phyloP scores from a whole-genome alignment of 345 rosid genomes.

The Arabis hirsuta region DNA sequence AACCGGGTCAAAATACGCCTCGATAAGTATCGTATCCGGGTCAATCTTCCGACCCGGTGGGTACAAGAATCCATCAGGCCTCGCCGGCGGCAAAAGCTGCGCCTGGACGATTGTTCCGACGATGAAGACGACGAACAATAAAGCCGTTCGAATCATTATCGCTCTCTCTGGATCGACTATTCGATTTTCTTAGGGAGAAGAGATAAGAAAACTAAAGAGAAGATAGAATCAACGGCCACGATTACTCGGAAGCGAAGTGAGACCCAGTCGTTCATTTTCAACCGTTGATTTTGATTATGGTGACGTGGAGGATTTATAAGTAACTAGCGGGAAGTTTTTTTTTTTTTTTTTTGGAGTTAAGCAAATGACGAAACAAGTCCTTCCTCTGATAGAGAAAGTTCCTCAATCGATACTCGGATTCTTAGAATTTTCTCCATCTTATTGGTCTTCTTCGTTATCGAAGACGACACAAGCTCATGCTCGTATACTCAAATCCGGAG shows the following conservation, averaged over 20 bases:
- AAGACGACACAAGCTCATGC: constrained; percentile 46
- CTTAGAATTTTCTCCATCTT: constrained; percentile 34
- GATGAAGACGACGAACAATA: constrained; percentile 34
- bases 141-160: constrained; percentile 31
- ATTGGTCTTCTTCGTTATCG: constrained; percentile 35
- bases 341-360: background rate
- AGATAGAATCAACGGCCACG: constrained; percentile 13
- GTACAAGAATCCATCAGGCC: constrained; percentile 78
- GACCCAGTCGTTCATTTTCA: background rate
- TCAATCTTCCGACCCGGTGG: constrained; percentile 42
- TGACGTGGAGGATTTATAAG: constrained; percentile 28
- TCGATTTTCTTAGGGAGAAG: background rate
- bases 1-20: constrained; percentile 88
- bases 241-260: background rate
- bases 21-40: constrained; percentile 61
- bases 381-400: constrained; percentile 41
- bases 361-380: constrained; percentile 46
- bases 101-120: constrained; percentile 39
- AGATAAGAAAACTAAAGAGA: constrained; percentile 2
- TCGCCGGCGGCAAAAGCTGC: constrained; percentile 79
- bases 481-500: constrained; percentile 46
- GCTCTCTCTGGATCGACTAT: constrained; percentile 14
- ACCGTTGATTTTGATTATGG: constrained; percentile 17
- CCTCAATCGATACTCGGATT: constrained; percentile 38
- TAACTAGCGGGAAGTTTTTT: constrained; percentile 13